A percentile compares a stretch with the other conserved stretches of the same genome.
These are phyloP conservation scores for Yamadazyma jaroonii DNA, from an alignment of 1,139 yeast genomes.

Conservation along the genomic window DNA sequence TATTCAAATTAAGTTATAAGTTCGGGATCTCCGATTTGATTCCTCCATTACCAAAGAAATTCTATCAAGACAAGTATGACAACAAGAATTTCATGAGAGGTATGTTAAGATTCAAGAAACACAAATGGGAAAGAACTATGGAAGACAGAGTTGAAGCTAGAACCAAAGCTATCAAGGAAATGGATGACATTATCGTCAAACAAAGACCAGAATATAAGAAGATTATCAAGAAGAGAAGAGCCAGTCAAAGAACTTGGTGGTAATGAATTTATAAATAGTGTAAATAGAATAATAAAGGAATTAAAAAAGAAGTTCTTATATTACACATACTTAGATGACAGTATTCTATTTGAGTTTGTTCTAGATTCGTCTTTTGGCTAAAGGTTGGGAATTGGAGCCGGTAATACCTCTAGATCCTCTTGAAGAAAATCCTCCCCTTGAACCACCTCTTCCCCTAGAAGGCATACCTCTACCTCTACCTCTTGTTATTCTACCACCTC, in stretches of 20 bases:
- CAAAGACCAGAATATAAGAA: conserved; percentile 63
- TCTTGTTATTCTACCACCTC: conserved; percentile 7
- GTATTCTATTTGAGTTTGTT: no score
- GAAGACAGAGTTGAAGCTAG: conserved; percentile 61
- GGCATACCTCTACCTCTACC: conserved; percentile 10
- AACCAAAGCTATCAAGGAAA: conserved; percentile 63
- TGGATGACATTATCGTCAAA: conserved; percentile 68
- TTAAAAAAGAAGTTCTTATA: background rate
- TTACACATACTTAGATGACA: no score
- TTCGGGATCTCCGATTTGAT: conserved; percentile 77
- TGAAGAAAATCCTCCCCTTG: background rate
- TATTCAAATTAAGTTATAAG: conserved; percentile 78
- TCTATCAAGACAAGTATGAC: conserved; percentile 76
- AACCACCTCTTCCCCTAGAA: conserved; percentile 3
- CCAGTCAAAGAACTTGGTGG: conserved; percentile 49
- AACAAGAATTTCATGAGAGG: conserved; percentile 75
- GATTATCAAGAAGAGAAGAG: conserved; percentile 51
- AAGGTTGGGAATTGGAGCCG: conserved; percentile 7
- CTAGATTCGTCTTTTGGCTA: conserved; percentile 4
- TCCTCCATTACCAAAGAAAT: conserved; percentile 73
- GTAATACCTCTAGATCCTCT: conserved; percentile 3
- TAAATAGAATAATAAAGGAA: background rate
- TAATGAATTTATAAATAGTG: conserved; percentile 7
- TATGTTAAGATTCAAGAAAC: conserved; percentile 74
- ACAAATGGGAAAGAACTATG: conserved; percentile 72